Base-by-base conservation (phyloP, 1,284 basidiomycete genomes). In the Nidula niveotomentosa region DNA sequence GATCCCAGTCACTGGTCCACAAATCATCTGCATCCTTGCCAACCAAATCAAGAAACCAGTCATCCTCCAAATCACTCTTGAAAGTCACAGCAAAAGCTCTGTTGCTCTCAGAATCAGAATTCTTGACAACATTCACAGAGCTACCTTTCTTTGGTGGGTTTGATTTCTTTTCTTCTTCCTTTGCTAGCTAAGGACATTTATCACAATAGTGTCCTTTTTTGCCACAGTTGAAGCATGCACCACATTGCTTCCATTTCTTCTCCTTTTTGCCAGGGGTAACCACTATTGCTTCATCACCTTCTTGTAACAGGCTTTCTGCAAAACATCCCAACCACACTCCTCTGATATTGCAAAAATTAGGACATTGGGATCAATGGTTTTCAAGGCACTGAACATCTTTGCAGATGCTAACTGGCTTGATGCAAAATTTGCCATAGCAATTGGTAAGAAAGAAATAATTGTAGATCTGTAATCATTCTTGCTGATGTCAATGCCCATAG, bases 381-480 rank as follows among this genome's bases (percentile, higher is more conserved):
- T 56, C 1, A 52, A 53, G 1, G 54, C 36, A 9, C 56, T 35
- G 6, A 56, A 52, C 3, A 69, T 39, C 0, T 52, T 41, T 13
- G 69, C 64, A 4, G 60, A 53, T 0, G 67, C 53, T 2, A 71
- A 57, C 37, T 65, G 59, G 2, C 45, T 56, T 1, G 67, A 66
- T 0, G 72, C 64, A 52, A 70, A 69, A 15, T 57, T 64, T 12
- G 69, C 54, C 1, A 74, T 65, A 33, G 48, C 53, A 10, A 17
- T 7, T 17, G 72, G 71, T 17, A 76, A 58, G 53, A 67, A 72
- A 0, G 55, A 53, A 18, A 76, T 60, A 15, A 73, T 71, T 2
- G 66, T 69, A 0, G 62, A 72, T 10, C 56, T 50, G 46, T 72
- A 70, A 47, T 74, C 67, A 6, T 64, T 59, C 1, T 71, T 60